phyloP scores from a whole-genome alignment of 78 protist species.

The Dictyostelium intermedium region DNA sequence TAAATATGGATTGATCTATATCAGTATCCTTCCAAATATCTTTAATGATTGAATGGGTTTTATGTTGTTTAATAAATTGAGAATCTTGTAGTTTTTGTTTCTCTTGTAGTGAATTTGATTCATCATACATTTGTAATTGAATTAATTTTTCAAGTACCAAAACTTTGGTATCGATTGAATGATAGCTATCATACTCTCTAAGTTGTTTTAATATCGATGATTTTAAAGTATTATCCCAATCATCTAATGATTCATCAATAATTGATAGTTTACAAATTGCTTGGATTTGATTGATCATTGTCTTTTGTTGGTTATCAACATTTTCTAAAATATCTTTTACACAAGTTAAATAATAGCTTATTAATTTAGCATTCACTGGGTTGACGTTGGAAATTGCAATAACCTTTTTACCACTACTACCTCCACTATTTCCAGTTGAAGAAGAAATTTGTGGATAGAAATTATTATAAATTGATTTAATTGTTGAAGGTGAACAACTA shows the following conservation, averaged over 20 bases:
- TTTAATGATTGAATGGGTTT: conserved; percentile 53
- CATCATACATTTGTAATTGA: background rate
- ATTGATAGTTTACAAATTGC: background rate
- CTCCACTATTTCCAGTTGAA: background rate
- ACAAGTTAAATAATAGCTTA: background rate
- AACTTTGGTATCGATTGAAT: conserved; percentile 11
- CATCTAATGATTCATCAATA: background rate
- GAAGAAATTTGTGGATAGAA: background rate
- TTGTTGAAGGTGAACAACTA: background rate
- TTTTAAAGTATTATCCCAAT: background rate
- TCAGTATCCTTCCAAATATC: conserved; percentile 52
- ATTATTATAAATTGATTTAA: conserved; percentile 17
- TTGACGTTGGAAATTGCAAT: background rate
- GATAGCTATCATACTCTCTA: background rate
- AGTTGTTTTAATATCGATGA: background rate
- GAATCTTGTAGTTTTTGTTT: conserved; percentile 1
- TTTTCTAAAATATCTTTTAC: background rate
- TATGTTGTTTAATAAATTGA: background rate
- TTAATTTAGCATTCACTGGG: background rate
- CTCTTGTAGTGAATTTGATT: background rate
- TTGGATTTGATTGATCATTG: background rate
- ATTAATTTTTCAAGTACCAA: conserved; percentile 7
- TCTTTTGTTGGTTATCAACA: background rate
- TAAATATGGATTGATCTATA: background rate
- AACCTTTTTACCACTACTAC: background rate